A percentile compares a stretch with the other conserved stretches of the same genome.
Conservation (phyloP, 352 stramenopile species). For the Plasmopara halstedii region DNA sequence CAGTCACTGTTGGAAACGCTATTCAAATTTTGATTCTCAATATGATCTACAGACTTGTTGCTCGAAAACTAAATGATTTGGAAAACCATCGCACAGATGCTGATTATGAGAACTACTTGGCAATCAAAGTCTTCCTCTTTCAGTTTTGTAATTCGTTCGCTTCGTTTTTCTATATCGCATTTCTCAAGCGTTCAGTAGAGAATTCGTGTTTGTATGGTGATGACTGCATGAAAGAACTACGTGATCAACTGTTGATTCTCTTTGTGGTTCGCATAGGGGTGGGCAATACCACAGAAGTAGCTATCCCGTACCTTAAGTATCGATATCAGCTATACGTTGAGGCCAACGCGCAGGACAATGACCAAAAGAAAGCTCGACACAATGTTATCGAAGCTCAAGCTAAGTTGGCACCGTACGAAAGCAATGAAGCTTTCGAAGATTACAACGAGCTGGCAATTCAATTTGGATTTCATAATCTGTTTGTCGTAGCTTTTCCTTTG, state of each 20-base stretch:
- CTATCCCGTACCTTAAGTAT: conserved; percentile 72
- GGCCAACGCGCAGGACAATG: conserved; percentile 12
- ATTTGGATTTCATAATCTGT: conserved; percentile 92
- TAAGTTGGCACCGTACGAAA: conserved; percentile 61
- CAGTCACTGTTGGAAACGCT: conserved; percentile 48
- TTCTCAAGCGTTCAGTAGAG: conserved; percentile 38
- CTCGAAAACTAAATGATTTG: conserved; percentile 88
- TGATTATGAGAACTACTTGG: conserved; percentile 88
- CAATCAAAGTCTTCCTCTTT: conserved; percentile 98
- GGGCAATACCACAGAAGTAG: conserved; percentile 78
- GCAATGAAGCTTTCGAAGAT: conserved; percentile 71
- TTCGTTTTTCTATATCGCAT: conserved; percentile 92
- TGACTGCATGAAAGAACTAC: conserved; percentile 78
- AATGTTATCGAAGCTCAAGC: conserved; percentile 69
- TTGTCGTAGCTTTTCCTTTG: conserved; percentile 88
- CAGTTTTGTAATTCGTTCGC: conserved; percentile 95
- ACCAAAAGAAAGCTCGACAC: conserved; percentile 26
- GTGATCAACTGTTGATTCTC: conserved; percentile 83
- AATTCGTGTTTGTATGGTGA: conserved; percentile 64
- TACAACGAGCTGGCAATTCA: conserved; percentile 87
- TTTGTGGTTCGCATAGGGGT: conserved; percentile 88
- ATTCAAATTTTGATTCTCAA: conserved; percentile 92
- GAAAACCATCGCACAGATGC: conserved; percentile 87
- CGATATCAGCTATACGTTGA: conserved; percentile 38
- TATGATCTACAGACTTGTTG: conserved; percentile 83